Conservation (phyloP, 1,284 basidiomycete genomes). For the Pseudozyma sp. region DNA sequence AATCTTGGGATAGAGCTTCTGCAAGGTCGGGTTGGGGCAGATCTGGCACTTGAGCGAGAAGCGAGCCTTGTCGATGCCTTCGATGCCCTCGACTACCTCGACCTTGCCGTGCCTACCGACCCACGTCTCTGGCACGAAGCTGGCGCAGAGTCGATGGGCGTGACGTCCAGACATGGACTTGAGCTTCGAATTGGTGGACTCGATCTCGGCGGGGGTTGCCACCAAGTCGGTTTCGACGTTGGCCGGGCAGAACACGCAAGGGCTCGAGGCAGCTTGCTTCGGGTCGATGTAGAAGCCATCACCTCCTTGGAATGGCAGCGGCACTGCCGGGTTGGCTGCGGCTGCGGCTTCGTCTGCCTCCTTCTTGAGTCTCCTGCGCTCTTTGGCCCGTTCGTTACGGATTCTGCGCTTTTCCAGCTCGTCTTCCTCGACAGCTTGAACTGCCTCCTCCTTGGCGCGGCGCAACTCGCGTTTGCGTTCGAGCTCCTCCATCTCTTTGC, state of each 20-base stretch:
- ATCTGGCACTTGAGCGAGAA: constrained; percentile 78
- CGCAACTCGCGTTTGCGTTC: constrained; percentile 72
- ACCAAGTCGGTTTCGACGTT: constrained; percentile 51
- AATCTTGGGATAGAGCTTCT: constrained; percentile 86
- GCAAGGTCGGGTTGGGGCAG: constrained; percentile 78
- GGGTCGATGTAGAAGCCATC: constrained; percentile 41
- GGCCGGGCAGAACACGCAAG: constrained; percentile 69
- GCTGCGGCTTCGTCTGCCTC: constrained; percentile 28
- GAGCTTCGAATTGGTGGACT: constrained; percentile 29
- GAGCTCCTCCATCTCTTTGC: constrained; percentile 57
- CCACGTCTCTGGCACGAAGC: constrained; percentile 65
- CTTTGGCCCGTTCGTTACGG: constrained; percentile 43
- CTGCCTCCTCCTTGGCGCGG: constrained; percentile 65
- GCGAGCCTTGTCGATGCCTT: constrained; percentile 57
- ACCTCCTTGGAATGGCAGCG: constrained; percentile 36
- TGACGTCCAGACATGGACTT: constrained; percentile 33
- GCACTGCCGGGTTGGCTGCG: constrained; percentile 16
- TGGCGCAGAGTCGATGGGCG: constrained; percentile 67
- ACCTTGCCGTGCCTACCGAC: constrained; percentile 47
- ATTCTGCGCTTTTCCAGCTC: constrained; percentile 40
- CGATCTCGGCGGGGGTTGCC: constrained; percentile 34
- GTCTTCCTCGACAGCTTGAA: constrained; percentile 35
- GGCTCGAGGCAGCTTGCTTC: constrained; percentile 21
- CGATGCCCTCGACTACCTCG: constrained; percentile 58
- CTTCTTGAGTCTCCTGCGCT: constrained; percentile 39